These are phyloP conservation scores for Daldinia bambusicola DNA, from an alignment of 495 filamentous ascomycete genomes.

Conservation along the genomic window DNA sequence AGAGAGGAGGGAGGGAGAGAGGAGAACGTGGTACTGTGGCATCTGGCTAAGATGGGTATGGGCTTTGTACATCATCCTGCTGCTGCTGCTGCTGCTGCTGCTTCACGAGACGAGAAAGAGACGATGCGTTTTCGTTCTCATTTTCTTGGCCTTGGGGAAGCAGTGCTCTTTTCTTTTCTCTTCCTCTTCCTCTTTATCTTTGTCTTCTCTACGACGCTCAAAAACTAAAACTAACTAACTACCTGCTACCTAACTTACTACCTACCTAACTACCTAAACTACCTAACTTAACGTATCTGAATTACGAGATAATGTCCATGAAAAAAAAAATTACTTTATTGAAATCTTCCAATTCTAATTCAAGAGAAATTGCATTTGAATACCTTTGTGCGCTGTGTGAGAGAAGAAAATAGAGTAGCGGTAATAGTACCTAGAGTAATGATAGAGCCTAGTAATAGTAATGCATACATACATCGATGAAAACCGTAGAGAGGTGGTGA, in stretches of 20 bases:
- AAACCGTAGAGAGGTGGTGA: too few species aligned
- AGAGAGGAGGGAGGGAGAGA: not conserved
- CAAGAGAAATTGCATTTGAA: not conserved
- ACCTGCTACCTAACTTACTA: not conserved
- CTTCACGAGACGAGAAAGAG: constrained; percentile 6
- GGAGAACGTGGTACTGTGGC: constrained; percentile 34
- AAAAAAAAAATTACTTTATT: not conserved
- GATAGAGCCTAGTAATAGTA: too few species aligned
- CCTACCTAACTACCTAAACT: not conserved
- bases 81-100: not conserved
- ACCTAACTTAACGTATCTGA: constrained; percentile 14
- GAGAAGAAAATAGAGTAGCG: too few species aligned
- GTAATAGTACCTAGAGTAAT: too few species aligned
- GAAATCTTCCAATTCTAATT: not conserved
- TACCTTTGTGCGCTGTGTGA: too few species aligned
- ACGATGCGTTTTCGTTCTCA: not conserved
- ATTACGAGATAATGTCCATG: constrained; percentile 33
- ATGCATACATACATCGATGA: too few species aligned
- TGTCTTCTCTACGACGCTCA: not conserved
- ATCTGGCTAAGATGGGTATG: constrained; percentile 40
- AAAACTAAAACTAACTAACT: not conserved
- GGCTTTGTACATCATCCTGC: constrained; percentile 40
- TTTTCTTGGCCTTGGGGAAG: constrained; percentile 12
- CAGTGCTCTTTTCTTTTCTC: constrained; percentile 11
- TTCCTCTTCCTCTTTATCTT: not conserved